These are phyloP conservation scores for Baeospora myosura DNA, from an alignment of 1,284 basidiomycete species.

Conservation along the genomic window DNA sequence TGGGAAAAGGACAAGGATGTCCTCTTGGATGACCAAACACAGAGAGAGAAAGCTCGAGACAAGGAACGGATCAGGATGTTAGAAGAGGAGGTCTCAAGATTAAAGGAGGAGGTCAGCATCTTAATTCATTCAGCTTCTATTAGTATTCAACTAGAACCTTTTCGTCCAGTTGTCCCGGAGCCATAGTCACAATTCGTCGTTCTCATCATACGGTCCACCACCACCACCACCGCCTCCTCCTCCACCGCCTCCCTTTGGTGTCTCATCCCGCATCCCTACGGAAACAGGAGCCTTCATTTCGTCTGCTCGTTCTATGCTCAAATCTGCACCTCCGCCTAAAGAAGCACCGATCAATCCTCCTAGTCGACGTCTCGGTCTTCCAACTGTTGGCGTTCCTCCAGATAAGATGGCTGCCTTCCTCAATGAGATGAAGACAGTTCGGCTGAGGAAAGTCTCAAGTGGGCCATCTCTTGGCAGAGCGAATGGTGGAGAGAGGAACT, in stretches of 20 bases:
- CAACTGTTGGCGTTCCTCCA: slow-evolving; percentile 60
- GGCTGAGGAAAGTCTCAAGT: slow-evolving; percentile 45
- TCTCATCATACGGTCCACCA: slow-evolving; percentile 28
- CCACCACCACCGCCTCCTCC: slow-evolving; percentile 46
- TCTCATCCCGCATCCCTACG: slow-evolving; percentile 23
- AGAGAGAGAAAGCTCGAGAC: slow-evolving; percentile 30
- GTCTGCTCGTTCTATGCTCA: slow-evolving; percentile 54
- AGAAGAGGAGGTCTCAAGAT: slow-evolving; percentile 55
- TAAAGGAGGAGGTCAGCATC: slow-evolving; percentile 56
- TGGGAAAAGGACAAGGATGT: slow-evolving; percentile 24
- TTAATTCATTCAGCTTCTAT: slow-evolving; percentile 4
- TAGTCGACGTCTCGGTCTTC: slow-evolving; percentile 44
- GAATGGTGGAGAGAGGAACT: slow-evolving; percentile 4
- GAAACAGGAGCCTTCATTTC: slow-evolving; percentile 37
- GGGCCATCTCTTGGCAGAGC: slow-evolving; percentile 6
- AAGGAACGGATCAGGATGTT: slow-evolving; percentile 57
- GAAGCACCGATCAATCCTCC: slow-evolving; percentile 59
- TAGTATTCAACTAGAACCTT: neutral
- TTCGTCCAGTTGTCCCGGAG: slow-evolving; percentile 42
- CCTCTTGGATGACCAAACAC: neutral
- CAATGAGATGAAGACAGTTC: slow-evolving; percentile 67
- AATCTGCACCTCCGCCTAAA: slow-evolving; percentile 46
- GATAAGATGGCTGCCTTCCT: slow-evolving; percentile 79
- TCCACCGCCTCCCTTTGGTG: slow-evolving; percentile 26
- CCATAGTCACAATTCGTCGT: slow-evolving; percentile 18